Base-by-base conservation (phyloP, 2,329 filamentous ascomycete species). In the Zymoseptoria brevis region DNA sequence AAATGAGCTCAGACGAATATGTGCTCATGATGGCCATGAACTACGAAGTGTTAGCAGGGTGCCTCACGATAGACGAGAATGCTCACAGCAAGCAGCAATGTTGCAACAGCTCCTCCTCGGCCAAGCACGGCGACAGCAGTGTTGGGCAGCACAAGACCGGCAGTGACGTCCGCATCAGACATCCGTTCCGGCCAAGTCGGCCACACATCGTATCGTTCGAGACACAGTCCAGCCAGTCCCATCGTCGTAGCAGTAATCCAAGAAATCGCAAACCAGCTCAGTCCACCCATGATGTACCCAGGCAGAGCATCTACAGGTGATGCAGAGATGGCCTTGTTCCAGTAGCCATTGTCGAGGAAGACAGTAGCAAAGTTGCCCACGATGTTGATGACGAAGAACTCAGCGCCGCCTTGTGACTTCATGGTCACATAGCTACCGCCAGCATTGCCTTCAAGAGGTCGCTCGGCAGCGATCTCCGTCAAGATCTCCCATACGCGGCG, bases 81-180 rank as follows among this genome's bases (percentile, higher is more conserved):
- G 19, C 50, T 51, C 50, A 51, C 50, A 51, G 50, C 50, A 51
- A 94, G 85, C 11, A 96, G 76, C 1, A 93, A 80, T 0, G 88
- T 90, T 0, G 84, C 88, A 1, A 86, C 83, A 1, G 89, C 90
- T 52, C 90, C 90, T 3, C 89, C 88, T 65, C 86, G 86, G 0
- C 90, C 90, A 8, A 96, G 81, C 8, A 96, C 75, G 0, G 88
- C 89, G 4, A 94, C 87, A 0, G 91, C 88, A 0, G 89, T 90
- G 59, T 90, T 90, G 0, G 90, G 90, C 1, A 96, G 80, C 0
- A 92, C 90, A 13, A 96, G 79, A 1, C 90, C 90, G 4, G 89
- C 89, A 1, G 84, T 86, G 0, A 96, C 88, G 59, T 95, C 89
- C 4, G 81, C 81, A 0, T 83, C 78, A 7, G 81, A 76, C 82